These are phyloP conservation scores for Beta macrorhiza DNA, from an alignment of 179 eudicot species.

Conservation along the genomic window DNA sequence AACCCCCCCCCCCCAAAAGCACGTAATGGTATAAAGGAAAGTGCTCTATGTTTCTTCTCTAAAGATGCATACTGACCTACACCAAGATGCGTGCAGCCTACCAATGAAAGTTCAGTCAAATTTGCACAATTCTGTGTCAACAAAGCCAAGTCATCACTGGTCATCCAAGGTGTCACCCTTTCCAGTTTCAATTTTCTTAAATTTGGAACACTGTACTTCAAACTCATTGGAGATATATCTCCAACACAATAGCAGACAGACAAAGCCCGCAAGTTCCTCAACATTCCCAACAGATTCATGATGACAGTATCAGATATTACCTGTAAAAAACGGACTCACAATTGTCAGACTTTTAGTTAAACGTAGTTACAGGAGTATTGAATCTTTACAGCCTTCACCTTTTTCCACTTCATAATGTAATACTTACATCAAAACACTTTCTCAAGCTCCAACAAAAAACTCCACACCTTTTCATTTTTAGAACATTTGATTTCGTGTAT, in stretches of 20 bases:
- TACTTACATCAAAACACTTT: too few species aligned
- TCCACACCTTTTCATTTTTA: not conserved
- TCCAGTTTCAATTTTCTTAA: conserved; percentile 75
- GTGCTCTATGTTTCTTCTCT: not conserved
- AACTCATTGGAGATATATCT: conserved; percentile 54
- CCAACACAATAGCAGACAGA: conserved; percentile 85
- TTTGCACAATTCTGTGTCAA: conserved; percentile 56
- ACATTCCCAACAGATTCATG: conserved; percentile 38
- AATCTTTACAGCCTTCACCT: not conserved
- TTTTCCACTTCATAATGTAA: not conserved
- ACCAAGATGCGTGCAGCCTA: conserved; percentile 67
- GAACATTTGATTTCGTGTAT: not conserved
- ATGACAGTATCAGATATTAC: conserved; percentile 59
- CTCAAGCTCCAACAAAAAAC: not conserved
- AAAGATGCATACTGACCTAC: conserved; percentile 45
- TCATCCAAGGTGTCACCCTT: conserved; percentile 90
- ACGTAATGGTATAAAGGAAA: not conserved
- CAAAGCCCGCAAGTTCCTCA: conserved; percentile 51
- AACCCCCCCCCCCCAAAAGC: not conserved
- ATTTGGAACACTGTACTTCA: conserved; percentile 45
- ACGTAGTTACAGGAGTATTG: not conserved
- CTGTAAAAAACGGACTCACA: conserved; percentile 35
- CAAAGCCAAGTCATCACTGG: conserved; percentile 54
- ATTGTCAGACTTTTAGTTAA: not conserved
- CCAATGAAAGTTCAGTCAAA: conserved; percentile 56